Evolutionary conservation across 2,329 filamentous ascomycete genomes (phyloP).

Genomic region (Calycina herbarum): DNA sequence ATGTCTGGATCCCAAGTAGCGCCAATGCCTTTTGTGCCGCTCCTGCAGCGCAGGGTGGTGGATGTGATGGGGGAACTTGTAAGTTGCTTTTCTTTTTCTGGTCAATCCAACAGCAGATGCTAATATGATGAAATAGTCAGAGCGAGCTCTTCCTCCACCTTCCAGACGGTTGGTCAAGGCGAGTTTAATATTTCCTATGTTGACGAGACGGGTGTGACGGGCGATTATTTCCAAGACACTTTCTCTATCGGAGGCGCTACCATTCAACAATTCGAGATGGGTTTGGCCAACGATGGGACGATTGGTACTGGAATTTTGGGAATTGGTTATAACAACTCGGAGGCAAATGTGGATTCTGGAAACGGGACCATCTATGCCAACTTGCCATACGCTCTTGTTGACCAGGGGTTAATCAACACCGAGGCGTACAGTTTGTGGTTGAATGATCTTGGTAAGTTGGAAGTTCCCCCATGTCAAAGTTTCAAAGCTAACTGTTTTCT

Average conservation of each 20-base stretch:
- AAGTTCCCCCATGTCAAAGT: background rate
- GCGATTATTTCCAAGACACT: constrained; percentile 59
- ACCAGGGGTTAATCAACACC: constrained; percentile 46
- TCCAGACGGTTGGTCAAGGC: constrained; percentile 42
- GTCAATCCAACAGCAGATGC: background rate
- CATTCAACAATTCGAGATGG: constrained; percentile 54
- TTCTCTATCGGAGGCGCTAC: constrained; percentile 52
- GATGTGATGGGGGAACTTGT: constrained; percentile 50
- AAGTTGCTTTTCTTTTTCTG: constrained; percentile 30
- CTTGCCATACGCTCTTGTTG: constrained; percentile 37
- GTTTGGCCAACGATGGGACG: constrained; percentile 50
- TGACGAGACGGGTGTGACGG: constrained; percentile 53
- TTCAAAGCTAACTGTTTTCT: background rate
- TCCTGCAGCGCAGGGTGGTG: constrained; percentile 36
- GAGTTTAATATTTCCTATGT: constrained; percentile 64
- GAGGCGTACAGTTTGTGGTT: constrained; percentile 43
- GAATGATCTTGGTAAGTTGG: constrained; percentile 38
- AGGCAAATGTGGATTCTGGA: constrained; percentile 49
- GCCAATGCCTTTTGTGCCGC: constrained; percentile 30
- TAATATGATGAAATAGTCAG: constrained; percentile 44
- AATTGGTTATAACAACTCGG: constrained; percentile 50
- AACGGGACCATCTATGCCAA: constrained; percentile 43
- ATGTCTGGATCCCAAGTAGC: constrained; percentile 56
- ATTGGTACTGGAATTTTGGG: constrained; percentile 59
- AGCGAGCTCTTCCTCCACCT: constrained; percentile 49